Evolutionary conservation across 306 rosid species (phyloP).

Genomic region (Gastrolobium villosum): DNA sequence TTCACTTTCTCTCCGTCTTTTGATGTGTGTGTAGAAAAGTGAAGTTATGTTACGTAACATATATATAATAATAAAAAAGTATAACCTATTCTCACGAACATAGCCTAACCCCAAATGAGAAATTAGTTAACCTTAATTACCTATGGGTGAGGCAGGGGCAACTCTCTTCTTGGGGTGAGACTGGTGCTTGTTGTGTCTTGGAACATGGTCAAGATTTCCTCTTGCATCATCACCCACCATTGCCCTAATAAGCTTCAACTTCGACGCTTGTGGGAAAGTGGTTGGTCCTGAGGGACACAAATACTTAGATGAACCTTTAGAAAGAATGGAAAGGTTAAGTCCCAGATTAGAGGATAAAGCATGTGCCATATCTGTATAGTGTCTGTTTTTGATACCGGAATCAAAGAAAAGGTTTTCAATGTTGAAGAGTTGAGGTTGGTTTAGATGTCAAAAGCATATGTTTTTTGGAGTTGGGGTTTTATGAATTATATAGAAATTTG

Average conservation of each 20-base stretch:
- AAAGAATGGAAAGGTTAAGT: constrained; percentile 23
- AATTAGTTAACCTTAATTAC: constrained; percentile 40
- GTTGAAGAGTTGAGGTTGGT: not conserved
- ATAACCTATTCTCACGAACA: not conserved
- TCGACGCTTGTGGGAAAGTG: not conserved
- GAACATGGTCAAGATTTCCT: constrained; percentile 63
- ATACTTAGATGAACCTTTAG: not conserved
- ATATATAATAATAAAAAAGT: too few relatives aligned
- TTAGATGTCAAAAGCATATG: too few relatives aligned
- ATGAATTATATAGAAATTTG: constrained; percentile 4
- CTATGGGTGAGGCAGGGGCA: constrained; percentile 63
- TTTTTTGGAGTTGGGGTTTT: not conserved
- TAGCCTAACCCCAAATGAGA: not conserved
- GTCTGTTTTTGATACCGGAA: not conserved
- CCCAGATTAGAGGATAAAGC: constrained; percentile 42
- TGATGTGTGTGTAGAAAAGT: too few relatives aligned
- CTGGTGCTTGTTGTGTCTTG: constrained; percentile 51
- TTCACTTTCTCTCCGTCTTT: too few relatives aligned
- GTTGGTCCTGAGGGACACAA: not conserved
- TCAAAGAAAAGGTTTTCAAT: not conserved
- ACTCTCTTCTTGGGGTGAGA: constrained; percentile 55
- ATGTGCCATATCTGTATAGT: constrained; percentile 42
- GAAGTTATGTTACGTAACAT: too few relatives aligned
- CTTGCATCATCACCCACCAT: constrained; percentile 61
- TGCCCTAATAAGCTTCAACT: constrained; percentile 53